Conservation (phyloP, 371 early-diverging fungal species). For the Apophysomyces sp. region DNA sequence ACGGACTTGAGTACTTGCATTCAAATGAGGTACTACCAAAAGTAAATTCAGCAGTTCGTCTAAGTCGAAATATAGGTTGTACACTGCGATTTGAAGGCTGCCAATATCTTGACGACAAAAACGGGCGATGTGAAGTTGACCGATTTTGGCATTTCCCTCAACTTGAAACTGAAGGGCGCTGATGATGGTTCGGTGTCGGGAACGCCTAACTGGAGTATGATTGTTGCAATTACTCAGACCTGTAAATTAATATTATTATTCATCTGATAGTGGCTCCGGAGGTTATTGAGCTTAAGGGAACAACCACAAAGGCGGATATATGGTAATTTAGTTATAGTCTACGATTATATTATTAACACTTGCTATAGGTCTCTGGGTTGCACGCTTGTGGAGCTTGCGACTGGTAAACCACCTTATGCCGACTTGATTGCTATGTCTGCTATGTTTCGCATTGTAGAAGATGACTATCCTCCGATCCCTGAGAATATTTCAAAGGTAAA, state of each 20-base stretch:
- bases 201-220: slow-evolving; percentile 95
- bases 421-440: slow-evolving; percentile 82
- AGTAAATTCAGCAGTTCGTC: background rate
- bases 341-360: background rate
- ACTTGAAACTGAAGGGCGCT: slow-evolving; percentile 67
- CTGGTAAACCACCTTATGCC: slow-evolving; percentile 86
- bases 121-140: slow-evolving; percentile 91
- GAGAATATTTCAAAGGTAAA: slow-evolving; percentile 66
- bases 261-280: slow-evolving; percentile 89
- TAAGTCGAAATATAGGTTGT: slow-evolving; percentile 47
- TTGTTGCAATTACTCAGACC: background rate
- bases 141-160: slow-evolving; percentile 93
- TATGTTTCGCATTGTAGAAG: slow-evolving; percentile 88
- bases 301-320: slow-evolving; percentile 85
- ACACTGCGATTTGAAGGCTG: slow-evolving; percentile 97
- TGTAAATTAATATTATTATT: background rate
- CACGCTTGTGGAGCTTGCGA: slow-evolving; percentile 85
- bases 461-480: slow-evolving; percentile 81
- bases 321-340: slow-evolving; percentile 61
- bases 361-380: slow-evolving; percentile 75
- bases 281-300: slow-evolving; percentile 84
- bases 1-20: slow-evolving; percentile 91
- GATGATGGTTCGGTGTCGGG: slow-evolving; percentile 80
- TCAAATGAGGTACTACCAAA: slow-evolving; percentile 53
- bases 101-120: slow-evolving; percentile 93